Conservation (phyloP, 2,329 filamentous ascomycete genomes). For the Beauveria rudraprayagi region DNA sequence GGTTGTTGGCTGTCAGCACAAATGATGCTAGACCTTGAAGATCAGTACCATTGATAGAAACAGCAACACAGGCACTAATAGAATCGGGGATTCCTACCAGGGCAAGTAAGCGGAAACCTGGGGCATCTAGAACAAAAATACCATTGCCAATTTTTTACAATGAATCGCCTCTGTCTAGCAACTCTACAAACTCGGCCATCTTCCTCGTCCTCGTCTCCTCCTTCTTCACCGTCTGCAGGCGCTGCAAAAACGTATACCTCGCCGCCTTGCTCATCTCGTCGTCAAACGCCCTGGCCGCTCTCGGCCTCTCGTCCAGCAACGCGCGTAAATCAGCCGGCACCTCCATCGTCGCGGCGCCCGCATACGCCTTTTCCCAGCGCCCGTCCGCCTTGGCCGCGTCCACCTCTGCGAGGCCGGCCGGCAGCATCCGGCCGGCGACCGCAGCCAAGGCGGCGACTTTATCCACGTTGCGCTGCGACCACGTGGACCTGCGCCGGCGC, state of each 20-base stretch:
- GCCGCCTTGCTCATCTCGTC: conserved; percentile 33
- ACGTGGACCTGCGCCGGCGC: conserved; percentile 44
- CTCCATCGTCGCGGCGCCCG: conserved; percentile 36
- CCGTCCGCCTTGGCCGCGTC: conserved; percentile 49
- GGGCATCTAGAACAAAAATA: background rate
- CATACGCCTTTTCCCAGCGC: conserved; percentile 50
- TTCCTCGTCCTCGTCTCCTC: conserved; percentile 27
- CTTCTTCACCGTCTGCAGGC: conserved; percentile 34
- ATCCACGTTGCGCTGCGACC: conserved; percentile 52
- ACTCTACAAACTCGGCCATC: conserved; percentile 33
- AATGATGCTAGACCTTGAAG: too few relatives aligned
- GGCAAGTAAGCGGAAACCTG: too few relatives aligned
- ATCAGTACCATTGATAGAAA: too few relatives aligned
- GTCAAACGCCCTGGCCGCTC: conserved; percentile 29
- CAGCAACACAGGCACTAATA: too few relatives aligned
- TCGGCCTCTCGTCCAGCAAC: conserved; percentile 26
- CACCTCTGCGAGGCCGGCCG: conserved; percentile 39
- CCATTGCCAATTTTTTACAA: conserved; percentile 13
- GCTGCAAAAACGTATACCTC: conserved; percentile 37
- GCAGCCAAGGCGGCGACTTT: conserved; percentile 37
- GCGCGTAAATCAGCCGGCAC: conserved; percentile 41
- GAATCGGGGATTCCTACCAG: too few relatives aligned
- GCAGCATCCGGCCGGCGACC: conserved; percentile 38
- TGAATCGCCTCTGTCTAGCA: conserved; percentile 28
- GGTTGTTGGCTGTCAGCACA: too few relatives aligned